A percentile compares a stretch with the other conserved stretches of the same genome.
Conservation (phyloP, 75 land plant genomes). For the Sequoiadendron giganteum region DNA sequence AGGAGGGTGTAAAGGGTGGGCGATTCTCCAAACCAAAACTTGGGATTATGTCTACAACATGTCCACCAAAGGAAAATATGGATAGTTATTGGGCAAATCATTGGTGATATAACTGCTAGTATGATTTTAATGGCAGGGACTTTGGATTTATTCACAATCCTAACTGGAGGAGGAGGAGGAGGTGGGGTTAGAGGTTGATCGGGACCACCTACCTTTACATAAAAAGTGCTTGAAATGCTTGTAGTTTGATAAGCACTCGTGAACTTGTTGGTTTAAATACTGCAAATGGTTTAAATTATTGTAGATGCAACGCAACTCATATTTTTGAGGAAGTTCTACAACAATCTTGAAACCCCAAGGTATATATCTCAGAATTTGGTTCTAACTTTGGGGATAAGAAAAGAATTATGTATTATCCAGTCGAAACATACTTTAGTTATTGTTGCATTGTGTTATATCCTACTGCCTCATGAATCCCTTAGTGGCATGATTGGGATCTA, state of each 20-base stretch:
- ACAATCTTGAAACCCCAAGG: neutral
- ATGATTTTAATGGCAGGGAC: too few species aligned
- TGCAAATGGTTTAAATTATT: slow-evolving; percentile 39
- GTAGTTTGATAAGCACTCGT: slow-evolving; percentile 44
- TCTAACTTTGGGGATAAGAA: slow-evolving; percentile 31
- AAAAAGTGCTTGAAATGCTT: neutral
- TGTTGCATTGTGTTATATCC: slow-evolving; percentile 29
- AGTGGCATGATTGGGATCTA: slow-evolving; percentile 28
- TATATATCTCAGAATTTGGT: slow-evolving; percentile 13
- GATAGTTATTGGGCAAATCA: neutral
- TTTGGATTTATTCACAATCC: too few species aligned
- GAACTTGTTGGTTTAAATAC: slow-evolving; percentile 22
- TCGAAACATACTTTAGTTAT: slow-evolving; percentile 6
- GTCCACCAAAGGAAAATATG: slow-evolving; percentile 8
- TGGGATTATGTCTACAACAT: slow-evolving; percentile 2
- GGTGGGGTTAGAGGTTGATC: neutral
- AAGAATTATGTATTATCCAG: slow-evolving; percentile 37
- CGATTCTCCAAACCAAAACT: neutral
- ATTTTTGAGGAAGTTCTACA: too few species aligned
- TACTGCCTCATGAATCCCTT: slow-evolving; percentile 46
- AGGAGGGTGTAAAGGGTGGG: slow-evolving; percentile 1
- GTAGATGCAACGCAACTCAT: slow-evolving; percentile 42
- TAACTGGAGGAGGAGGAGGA: neutral
- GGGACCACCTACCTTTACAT: too few species aligned
- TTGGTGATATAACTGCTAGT: too few species aligned